Percentiles rank a stretch among this genome's conserved stretches.
Conservation (phyloP, 176 grass and related monocot species). For the Luzula sylvatica region DNA sequence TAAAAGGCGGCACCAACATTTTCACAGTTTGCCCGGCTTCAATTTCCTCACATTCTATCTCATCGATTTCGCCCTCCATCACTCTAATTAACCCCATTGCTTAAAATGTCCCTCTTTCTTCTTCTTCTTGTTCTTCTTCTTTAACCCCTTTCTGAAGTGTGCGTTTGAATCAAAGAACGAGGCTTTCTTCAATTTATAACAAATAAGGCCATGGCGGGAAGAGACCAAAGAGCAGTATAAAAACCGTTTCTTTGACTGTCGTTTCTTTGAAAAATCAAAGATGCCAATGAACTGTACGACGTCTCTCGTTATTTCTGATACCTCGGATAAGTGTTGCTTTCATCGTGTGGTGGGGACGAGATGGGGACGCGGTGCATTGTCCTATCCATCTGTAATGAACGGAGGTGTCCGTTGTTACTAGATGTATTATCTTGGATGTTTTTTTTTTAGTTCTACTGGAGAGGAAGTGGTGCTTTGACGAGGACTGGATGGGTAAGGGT, state of each 20-base stretch:
- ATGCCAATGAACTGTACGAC: neutral
- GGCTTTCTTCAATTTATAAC: neutral
- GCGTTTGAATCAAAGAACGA: neutral
- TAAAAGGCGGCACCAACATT: conserved; percentile 16
- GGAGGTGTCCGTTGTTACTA: no score
- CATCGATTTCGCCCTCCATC: neutral
- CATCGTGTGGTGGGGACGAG: no score
- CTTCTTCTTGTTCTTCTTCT: no score
- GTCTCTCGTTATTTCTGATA: neutral
- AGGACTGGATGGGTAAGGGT: no score
- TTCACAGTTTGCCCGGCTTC: conserved; percentile 1
- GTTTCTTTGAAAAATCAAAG: no score
- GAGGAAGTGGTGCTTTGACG: no score
- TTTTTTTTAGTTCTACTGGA: no score
- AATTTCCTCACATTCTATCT: neutral
- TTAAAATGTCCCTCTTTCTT: neutral
- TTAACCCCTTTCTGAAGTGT: neutral
- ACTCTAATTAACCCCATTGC: conserved; percentile 8
- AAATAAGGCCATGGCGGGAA: neutral
- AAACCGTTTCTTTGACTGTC: neutral
- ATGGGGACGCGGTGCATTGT: neutral
- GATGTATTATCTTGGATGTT: no score
- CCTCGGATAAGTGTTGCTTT: no score
- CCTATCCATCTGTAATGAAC: neutral
- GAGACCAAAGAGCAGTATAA: neutral